These are phyloP conservation scores for Diaporthe amygdali DNA, from an alignment of 2,329 filamentous ascomycete genomes.

Conservation along the genomic window DNA sequence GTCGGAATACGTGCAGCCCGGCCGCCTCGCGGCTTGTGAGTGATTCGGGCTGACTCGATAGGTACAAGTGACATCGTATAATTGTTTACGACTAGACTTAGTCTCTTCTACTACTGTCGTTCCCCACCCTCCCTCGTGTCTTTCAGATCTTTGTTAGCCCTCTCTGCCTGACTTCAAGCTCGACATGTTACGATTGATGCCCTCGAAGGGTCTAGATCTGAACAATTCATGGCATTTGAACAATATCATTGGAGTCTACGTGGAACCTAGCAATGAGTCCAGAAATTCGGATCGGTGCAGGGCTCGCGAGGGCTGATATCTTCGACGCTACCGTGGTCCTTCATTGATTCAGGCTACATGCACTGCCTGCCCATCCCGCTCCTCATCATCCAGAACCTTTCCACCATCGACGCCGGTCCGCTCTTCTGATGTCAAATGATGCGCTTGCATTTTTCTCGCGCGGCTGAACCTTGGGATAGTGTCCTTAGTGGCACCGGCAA, in stretches of 20 bases:
- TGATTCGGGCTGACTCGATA: neutral
- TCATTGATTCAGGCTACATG: neutral
- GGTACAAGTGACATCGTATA: too few relatives aligned
- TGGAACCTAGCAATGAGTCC: too few relatives aligned
- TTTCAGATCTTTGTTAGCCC: too few relatives aligned
- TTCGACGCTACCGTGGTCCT: neutral
- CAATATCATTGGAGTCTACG: neutral
- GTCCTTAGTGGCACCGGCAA: constrained; percentile 23
- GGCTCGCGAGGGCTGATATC: neutral
- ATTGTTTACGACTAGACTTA: too few relatives aligned
- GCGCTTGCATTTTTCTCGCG: constrained; percentile 15
- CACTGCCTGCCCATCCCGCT: neutral
- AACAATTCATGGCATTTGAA: neutral
- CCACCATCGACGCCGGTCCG: neutral
- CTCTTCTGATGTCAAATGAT: neutral
- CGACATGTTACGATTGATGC: too few relatives aligned
- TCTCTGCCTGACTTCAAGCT: too few relatives aligned
- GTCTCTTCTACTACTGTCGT: too few relatives aligned
- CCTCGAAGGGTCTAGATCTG: too few relatives aligned
- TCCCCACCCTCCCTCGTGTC: too few relatives aligned
- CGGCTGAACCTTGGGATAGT: constrained; percentile 17
- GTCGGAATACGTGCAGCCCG: too few relatives aligned
- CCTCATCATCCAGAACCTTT: constrained; percentile 18
- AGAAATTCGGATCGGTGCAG: neutral
- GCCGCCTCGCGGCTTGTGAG: neutral